Evolutionary conservation across 2,329 filamentous ascomycete genomes (phyloP).

Genomic region (Pseudohalonectria lignicola): DNA sequence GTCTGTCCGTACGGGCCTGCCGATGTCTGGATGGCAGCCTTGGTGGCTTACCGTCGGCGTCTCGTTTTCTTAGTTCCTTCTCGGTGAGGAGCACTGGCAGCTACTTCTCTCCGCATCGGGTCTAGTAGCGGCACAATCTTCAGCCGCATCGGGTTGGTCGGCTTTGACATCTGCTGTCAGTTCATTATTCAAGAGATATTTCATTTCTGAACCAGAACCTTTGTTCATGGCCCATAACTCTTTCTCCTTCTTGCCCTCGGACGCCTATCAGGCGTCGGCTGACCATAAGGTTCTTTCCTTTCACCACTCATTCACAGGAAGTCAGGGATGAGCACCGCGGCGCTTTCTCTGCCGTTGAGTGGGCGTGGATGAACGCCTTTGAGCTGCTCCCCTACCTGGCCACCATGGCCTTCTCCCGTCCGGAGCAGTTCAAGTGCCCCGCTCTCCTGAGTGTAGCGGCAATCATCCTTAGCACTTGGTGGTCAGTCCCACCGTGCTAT

Average conservation of each 20-base stretch:
- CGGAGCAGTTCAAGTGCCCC: slow-evolving; percentile 54
- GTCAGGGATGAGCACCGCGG: slow-evolving; percentile 46
- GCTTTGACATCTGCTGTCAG: slow-evolving; percentile 50
- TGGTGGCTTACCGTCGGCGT: slow-evolving; percentile 35
- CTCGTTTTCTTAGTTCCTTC: slow-evolving; percentile 24
- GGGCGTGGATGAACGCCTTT: slow-evolving; percentile 57
- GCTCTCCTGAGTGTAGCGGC: slow-evolving; percentile 45
- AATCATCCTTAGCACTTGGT: too few species aligned
- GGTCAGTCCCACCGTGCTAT: too few species aligned
- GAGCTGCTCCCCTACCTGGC: slow-evolving; percentile 56
- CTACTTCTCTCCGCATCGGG: slow-evolving; percentile 28
- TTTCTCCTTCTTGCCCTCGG: too few species aligned
- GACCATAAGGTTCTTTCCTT: not conserved
- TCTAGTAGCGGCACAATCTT: slow-evolving; percentile 39
- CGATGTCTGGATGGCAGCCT: slow-evolving; percentile 60
- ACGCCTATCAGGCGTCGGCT: too few species aligned
- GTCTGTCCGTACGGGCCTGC: slow-evolving; percentile 55
- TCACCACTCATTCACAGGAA: slow-evolving; percentile 25
- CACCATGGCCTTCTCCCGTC: slow-evolving; percentile 53
- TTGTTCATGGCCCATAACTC: too few species aligned
- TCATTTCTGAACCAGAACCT: too few species aligned
- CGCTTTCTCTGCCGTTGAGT: slow-evolving; percentile 57
- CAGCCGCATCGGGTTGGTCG: slow-evolving; percentile 50
- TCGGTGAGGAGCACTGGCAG: slow-evolving; percentile 10
- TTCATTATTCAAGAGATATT: slow-evolving; percentile 50